Conservation (phyloP, 169 alveolate genomes). For the Besnoitia besnoiti region DNA sequence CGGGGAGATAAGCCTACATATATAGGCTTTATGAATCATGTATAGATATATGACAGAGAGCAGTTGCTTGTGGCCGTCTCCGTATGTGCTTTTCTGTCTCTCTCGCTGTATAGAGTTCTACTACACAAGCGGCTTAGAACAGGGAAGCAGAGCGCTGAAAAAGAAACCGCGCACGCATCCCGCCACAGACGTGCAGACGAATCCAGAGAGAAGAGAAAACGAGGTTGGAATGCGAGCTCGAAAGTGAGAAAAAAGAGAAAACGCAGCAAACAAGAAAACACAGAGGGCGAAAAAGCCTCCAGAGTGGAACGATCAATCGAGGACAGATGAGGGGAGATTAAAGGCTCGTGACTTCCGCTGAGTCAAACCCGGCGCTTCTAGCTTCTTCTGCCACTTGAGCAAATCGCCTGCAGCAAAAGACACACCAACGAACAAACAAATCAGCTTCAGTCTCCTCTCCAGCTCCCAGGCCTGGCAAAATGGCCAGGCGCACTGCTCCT, state of each 20-base stretch:
- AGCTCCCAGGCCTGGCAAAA: too few species aligned
- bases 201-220: background rate
- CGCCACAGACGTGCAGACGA: background rate
- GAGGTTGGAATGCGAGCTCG: too few species aligned
- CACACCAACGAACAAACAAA: background rate
- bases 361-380: background rate
- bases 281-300: background rate
- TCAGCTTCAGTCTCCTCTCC: background rate
- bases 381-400: slow-evolving; percentile 30
- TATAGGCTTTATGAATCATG: too few species aligned
- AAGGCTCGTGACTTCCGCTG: slow-evolving; percentile 3
- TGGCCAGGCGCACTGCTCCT: background rate
- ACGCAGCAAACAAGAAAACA: background rate
- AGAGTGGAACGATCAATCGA: background rate
- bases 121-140: too few species aligned
- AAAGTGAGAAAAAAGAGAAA: background rate
- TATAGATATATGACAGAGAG: too few species aligned
- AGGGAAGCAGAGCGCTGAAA: too few species aligned
- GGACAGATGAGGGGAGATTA: slow-evolving; percentile 6
- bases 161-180: background rate
- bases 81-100: too few species aligned
- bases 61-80: too few species aligned
- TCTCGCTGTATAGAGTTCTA: too few species aligned
- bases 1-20: too few species aligned
- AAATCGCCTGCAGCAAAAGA: background rate